Conservation (phyloP, 179 eudicot species). For the Actinidia chinensis region DNA sequence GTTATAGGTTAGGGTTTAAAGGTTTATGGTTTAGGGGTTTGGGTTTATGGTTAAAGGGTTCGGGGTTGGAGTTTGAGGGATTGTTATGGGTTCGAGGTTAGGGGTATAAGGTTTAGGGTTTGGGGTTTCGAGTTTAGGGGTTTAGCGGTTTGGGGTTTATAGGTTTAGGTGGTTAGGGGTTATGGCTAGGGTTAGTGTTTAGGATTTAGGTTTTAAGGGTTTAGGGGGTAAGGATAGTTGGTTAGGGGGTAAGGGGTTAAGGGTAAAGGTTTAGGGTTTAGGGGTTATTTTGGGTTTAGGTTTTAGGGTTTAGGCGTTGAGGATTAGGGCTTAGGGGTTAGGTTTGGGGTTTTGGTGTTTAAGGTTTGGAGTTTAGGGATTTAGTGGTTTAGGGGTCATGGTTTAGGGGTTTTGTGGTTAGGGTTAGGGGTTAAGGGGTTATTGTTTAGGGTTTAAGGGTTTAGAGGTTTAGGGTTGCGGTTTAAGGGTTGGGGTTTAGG, state of each 20-base stretch:
- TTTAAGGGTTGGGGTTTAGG: conserved; percentile 19
- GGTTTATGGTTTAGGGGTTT: conserved; percentile 8
- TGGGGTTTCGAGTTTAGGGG: conserved; percentile 14
- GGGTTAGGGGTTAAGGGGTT: conserved; percentile 22
- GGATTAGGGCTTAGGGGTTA: not conserved
- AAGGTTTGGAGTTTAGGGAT: conserved; percentile 8
- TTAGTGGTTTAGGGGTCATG: not conserved
- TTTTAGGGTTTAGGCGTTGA: not conserved
- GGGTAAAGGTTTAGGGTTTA: not conserved
- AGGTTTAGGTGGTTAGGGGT: too few relatives aligned
- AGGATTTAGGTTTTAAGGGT: conserved; percentile 12
- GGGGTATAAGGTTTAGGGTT: conserved; percentile 19
- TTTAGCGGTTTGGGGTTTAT: conserved; percentile 4
- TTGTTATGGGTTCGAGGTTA: too few relatives aligned
- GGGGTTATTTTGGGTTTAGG: not conserved
- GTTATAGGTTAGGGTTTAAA: conserved; percentile 2
- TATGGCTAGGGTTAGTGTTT: not conserved
- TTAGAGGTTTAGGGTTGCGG: conserved; percentile 7
- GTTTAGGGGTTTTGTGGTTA: not conserved
- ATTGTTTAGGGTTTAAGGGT: conserved; percentile 21
- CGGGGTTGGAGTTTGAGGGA: not conserved
- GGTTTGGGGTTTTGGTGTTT: conserved; percentile 8
- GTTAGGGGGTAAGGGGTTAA: not conserved
- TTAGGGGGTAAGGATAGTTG: not conserved
- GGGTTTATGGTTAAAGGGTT: not conserved